phyloP scores from a whole-genome alignment of 1,284 basidiomycete species.

The Rhodotorula glutinis region DNA sequence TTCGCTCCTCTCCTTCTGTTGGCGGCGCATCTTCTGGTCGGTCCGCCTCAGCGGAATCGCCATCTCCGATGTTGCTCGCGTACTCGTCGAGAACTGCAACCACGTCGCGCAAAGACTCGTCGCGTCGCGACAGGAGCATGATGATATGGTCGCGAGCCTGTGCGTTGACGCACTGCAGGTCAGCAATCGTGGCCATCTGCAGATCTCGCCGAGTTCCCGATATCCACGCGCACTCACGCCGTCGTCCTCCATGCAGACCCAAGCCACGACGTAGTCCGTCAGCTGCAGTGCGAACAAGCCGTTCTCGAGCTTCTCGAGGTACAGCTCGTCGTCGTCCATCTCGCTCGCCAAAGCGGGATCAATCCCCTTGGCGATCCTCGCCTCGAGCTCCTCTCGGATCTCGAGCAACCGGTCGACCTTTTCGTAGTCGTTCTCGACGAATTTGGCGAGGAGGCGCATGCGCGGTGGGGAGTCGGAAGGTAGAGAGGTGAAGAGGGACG shows the following conservation, averaged over 20 bases:
- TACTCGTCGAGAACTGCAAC: conserved; percentile 64
- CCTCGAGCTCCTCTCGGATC: conserved; percentile 66
- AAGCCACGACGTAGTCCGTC: conserved; percentile 87
- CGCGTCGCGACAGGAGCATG: conserved; percentile 70
- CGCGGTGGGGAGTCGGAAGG: conserved; percentile 77
- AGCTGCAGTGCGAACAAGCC: conserved; percentile 87
- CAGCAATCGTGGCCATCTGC: neutral
- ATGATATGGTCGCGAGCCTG: conserved; percentile 70
- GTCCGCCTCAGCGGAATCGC: conserved; percentile 1
- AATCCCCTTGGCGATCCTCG: conserved; percentile 56
- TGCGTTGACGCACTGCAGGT: neutral
- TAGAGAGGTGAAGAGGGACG: conserved; percentile 83
- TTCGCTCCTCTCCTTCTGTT: conserved; percentile 51
- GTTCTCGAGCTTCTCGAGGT: conserved; percentile 75
- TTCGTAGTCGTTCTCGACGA: conserved; percentile 85
- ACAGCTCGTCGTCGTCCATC: conserved; percentile 71
- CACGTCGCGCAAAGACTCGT: conserved; percentile 63
- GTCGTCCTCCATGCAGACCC: conserved; percentile 97
- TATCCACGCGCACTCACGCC: conserved; percentile 60
- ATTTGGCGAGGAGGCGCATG: conserved; percentile 83
- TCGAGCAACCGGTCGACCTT: conserved; percentile 91
- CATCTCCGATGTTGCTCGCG: conserved; percentile 66
- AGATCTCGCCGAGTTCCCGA: too few relatives aligned
- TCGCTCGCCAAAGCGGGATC: conserved; percentile 57
- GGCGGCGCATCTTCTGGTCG: conserved; percentile 39